Evolutionary conservation across 768 basidiomycete species (phyloP).

Genomic region (Russula earlei): DNA sequence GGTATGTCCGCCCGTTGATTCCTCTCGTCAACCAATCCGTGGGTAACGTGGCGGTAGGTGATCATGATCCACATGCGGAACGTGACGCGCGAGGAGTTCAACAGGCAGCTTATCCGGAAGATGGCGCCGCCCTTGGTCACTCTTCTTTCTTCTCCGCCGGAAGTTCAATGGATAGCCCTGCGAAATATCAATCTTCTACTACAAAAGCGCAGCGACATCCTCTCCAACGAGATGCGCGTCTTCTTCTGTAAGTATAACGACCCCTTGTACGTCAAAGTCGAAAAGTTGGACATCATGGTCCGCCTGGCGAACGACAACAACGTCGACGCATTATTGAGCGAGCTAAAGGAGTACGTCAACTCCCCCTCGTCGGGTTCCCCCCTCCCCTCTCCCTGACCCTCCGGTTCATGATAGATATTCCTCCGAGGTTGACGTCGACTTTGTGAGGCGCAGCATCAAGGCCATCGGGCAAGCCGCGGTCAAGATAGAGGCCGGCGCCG

Average conservation of each 20-base stretch:
- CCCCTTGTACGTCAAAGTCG: slow-evolving; percentile 96
- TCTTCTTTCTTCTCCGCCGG: slow-evolving; percentile 89
- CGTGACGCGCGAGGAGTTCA: slow-evolving; percentile 72
- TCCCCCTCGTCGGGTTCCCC: neutral
- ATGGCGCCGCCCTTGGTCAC: slow-evolving; percentile 98
- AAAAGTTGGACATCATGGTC: slow-evolving; percentile 98
- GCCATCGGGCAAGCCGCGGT: slow-evolving; percentile 95
- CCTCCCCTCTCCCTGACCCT: no score
- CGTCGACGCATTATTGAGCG: slow-evolving; percentile 89
- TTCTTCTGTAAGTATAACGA: slow-evolving; percentile 99
- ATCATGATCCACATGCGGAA: slow-evolving; percentile 95
- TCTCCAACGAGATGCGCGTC: slow-evolving; percentile 95
- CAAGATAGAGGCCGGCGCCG: slow-evolving; percentile 87
- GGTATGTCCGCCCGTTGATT: slow-evolving; percentile 33
- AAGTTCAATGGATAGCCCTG: slow-evolving; percentile 97
- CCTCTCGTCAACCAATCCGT: neutral
- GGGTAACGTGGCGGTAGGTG: slow-evolving; percentile 40
- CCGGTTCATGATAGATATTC: slow-evolving; percentile 57
- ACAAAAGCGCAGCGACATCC: slow-evolving; percentile 83
- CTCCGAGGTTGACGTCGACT: slow-evolving; percentile 97
- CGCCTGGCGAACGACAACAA: slow-evolving; percentile 84
- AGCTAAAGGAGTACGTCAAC: slow-evolving; percentile 78
- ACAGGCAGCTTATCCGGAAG: slow-evolving; percentile 81
- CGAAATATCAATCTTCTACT: slow-evolving; percentile 94
- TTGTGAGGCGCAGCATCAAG: slow-evolving; percentile 89